Evolutionary conservation across 2,329 filamentous ascomycete genomes (phyloP).

Genomic region (Fonsecaea pugnacius): DNA sequence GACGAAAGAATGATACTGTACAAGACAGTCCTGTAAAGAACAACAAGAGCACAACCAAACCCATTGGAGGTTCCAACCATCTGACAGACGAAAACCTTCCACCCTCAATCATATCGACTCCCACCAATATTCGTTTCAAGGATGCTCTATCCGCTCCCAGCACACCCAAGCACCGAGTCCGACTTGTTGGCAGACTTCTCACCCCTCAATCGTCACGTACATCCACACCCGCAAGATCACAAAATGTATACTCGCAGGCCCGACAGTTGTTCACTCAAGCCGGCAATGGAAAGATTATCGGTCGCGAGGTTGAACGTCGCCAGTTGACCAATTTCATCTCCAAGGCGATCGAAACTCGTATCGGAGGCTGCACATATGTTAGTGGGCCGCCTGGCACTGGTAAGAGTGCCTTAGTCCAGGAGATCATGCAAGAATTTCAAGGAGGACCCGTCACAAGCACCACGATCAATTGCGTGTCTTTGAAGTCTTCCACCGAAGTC

Average conservation of each 20-base stretch:
- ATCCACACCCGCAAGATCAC: constrained; percentile 67
- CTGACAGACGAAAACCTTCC: constrained; percentile 50
- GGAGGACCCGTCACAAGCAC: constrained; percentile 65
- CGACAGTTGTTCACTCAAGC: constrained; percentile 85
- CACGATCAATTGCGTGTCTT: constrained; percentile 96
- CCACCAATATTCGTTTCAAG: constrained; percentile 70
- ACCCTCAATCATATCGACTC: constrained; percentile 50
- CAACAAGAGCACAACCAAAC: constrained; percentile 33
- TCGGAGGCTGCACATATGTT: constrained; percentile 85
- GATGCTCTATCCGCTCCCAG: constrained; percentile 73
- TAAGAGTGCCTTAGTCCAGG: constrained; percentile 90
- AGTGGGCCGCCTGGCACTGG: constrained; percentile 95
- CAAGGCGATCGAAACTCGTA: constrained; percentile 62
- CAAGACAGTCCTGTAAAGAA: constrained; percentile 36
- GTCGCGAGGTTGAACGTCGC: constrained; percentile 70
- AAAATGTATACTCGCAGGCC: constrained; percentile 83
- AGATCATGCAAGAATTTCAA: constrained; percentile 69
- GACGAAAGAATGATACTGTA: constrained; percentile 55
- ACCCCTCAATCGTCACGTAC: constrained; percentile 80
- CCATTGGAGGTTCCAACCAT: constrained; percentile 1
- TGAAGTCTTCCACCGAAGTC: constrained; percentile 84
- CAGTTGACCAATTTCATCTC: constrained; percentile 73
- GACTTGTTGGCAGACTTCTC: constrained; percentile 73
- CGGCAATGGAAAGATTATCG: constrained; percentile 74
- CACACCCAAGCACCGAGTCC: constrained; percentile 83